A percentile compares a stretch with the other conserved stretches of the same genome.
These are phyloP conservation scores for Cronartium quercuum DNA, from an alignment of 1,284 basidiomycete species.

Conservation along the genomic window DNA sequence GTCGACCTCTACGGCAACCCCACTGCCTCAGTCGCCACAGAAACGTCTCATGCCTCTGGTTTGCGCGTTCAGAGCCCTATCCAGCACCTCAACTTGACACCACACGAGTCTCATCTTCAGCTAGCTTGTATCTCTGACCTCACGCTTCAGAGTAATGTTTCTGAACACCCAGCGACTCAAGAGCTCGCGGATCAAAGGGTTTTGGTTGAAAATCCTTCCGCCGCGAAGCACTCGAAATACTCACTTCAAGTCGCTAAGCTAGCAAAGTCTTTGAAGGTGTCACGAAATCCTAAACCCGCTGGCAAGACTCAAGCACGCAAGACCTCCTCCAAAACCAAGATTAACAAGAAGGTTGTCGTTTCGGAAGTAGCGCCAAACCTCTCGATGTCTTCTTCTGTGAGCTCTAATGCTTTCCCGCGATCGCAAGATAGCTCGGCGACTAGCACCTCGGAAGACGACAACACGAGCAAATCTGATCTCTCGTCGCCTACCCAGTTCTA, in stretches of 20 bases:
- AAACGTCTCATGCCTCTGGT: no score
- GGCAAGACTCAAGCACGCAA: conserved; percentile 3
- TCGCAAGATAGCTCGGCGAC: not conserved
- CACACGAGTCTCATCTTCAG: not conserved
- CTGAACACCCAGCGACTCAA: not conserved
- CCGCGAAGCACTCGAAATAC: not conserved
- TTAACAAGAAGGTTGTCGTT: not conserved
- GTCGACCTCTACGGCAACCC: no score
- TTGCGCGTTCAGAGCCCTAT: no score
- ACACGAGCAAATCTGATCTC: conserved; percentile 1
- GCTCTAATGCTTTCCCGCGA: not conserved
- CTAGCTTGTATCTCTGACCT: not conserved
- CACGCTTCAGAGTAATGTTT: not conserved
- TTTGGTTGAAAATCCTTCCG: not conserved
- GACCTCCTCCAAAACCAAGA: not conserved
- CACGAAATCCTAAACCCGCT: not conserved
- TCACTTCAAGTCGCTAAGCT: not conserved
- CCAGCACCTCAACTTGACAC: no score
- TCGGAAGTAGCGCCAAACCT: not conserved
- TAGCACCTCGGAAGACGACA: conserved; percentile 3
- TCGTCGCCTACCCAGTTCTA: not conserved
- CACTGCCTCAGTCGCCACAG: no score
- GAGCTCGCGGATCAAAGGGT: not conserved
- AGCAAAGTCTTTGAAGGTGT: not conserved
- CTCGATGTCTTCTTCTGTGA: not conserved